Evolutionary conservation across 805 yeast species (phyloP).

Genomic region (Maudiozyma serrabonitensis): DNA sequence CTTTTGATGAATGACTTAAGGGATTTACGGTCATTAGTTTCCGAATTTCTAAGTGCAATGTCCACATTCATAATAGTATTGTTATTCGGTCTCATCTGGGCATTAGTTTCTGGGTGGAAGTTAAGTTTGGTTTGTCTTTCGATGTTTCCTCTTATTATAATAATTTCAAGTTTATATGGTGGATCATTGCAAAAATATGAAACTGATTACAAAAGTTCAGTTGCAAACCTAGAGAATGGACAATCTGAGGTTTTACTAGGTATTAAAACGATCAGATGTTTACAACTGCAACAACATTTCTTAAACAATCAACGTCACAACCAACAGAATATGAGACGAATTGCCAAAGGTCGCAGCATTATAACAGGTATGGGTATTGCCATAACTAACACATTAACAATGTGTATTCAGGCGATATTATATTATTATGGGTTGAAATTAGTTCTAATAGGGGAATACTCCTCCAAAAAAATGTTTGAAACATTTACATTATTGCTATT

Average conservation of each 20-base stretch:
- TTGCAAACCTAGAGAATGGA: slow-evolving; percentile 45
- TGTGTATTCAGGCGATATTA: slow-evolving; percentile 60
- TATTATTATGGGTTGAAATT: slow-evolving; percentile 70
- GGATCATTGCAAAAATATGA: slow-evolving; percentile 45
- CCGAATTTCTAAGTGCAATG: slow-evolving; percentile 49
- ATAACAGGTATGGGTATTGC: slow-evolving; percentile 63
- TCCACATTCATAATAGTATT: slow-evolving; percentile 47
- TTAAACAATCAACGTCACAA: slow-evolving; percentile 26
- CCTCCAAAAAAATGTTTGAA: slow-evolving; percentile 48
- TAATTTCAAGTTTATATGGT: slow-evolving; percentile 46
- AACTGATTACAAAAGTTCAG: slow-evolving; percentile 44
- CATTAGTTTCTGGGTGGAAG: slow-evolving; percentile 75
- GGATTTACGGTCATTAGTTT: slow-evolving; percentile 57
- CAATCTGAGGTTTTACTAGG: slow-evolving; percentile 45
- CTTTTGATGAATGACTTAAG: slow-evolving; percentile 73
- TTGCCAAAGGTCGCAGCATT: slow-evolving; percentile 45
- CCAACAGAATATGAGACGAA: slow-evolving; percentile 26
- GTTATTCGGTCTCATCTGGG: slow-evolving; percentile 63
- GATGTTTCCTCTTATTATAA: slow-evolving; percentile 53
- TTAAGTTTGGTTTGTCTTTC: slow-evolving; percentile 74
- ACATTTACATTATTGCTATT: slow-evolving; percentile 67
- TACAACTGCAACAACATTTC: slow-evolving; percentile 46
- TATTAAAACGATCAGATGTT: slow-evolving; percentile 52
- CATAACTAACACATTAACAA: slow-evolving; percentile 40
- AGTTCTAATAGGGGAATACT: slow-evolving; percentile 50